Conservation (phyloP, 1,139 yeast genomes). For the Yamadazyma buinensis region DNA sequence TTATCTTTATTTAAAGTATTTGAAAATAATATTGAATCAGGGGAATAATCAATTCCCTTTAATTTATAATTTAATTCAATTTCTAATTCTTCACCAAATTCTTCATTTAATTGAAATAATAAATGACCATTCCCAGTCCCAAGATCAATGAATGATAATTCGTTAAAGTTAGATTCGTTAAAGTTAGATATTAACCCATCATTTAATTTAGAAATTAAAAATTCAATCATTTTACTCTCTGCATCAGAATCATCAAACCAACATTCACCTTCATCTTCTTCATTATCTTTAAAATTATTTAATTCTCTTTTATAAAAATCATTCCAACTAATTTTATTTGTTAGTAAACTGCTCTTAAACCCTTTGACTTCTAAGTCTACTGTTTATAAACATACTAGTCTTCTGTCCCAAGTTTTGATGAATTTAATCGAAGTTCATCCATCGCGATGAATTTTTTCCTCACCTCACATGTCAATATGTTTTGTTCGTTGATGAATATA, state of each 20-base stretch:
- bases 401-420: slow-evolving; percentile 74
- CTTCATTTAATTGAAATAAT: slow-evolving; percentile 63
- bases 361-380: not conserved
- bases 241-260: slow-evolving; percentile 97
- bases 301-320: slow-evolving; percentile 73
- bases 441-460: too few relatives aligned
- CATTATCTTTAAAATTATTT: slow-evolving; percentile 63
- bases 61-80: slow-evolving; percentile 35
- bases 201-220: slow-evolving; percentile 37
- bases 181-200: slow-evolving; percentile 18
- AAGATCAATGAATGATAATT: slow-evolving; percentile 59
- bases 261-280: slow-evolving; percentile 87
- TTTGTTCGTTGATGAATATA: too few relatives aligned
- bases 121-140: slow-evolving; percentile 98
- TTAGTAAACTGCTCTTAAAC: not conserved
- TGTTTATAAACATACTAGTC: slow-evolving; percentile 72
- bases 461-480: too few relatives aligned
- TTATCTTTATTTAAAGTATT: slow-evolving; percentile 45
- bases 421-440: slow-evolving; percentile 39
- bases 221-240: slow-evolving; percentile 73
- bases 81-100: slow-evolving; percentile 39
- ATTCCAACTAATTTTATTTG: slow-evolving; percentile 72
- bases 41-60: slow-evolving; percentile 82
- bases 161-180: slow-evolving; percentile 19
- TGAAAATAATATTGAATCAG: slow-evolving; percentile 74